A percentile compares a stretch with the other conserved stretches of the same genome.
Conservation (phyloP, 2,329 filamentous ascomycete species). For the Calonectria pauciramosa region DNA sequence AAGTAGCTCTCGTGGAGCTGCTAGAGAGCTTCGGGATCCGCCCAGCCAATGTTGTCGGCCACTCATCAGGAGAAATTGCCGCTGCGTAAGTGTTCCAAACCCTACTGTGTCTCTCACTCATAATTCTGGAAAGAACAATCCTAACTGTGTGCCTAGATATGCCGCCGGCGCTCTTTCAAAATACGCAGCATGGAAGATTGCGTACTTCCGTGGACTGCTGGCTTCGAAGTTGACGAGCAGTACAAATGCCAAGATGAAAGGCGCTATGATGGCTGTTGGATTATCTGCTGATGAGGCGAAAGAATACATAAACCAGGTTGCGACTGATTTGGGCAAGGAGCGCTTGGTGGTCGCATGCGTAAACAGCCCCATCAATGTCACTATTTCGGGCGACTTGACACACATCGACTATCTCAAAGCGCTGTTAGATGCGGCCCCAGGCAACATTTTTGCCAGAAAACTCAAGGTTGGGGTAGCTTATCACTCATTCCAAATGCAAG, state of each 20-base stretch:
- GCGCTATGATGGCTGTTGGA: conserved; percentile 52
- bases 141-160: not conserved
- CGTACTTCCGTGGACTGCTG: conserved; percentile 52
- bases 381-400: conserved; percentile 27
- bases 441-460: conserved; percentile 24
- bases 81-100: conserved; percentile 51
- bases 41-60: conserved; percentile 51
- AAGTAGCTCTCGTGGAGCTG: conserved; percentile 60
- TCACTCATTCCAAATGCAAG: conserved; percentile 63
- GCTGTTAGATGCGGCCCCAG: conserved; percentile 11
- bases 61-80: conserved; percentile 57
- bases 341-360: conserved; percentile 26
- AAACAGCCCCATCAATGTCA: conserved; percentile 34
- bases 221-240: not conserved
- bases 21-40: conserved; percentile 48
- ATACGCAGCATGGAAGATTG: conserved; percentile 46
- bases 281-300: conserved; percentile 39
- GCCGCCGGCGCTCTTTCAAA: not conserved
- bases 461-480: conserved; percentile 62
- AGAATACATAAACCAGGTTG: conserved; percentile 33
- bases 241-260: conserved; percentile 23
- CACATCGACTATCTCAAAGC: conserved; percentile 25
- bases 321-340: not conserved
- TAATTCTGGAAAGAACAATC: rapidly evolving
- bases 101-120: too few relatives aligned